Conservation (phyloP, 176 grass and related monocot genomes). For the Eremochloa ophiuroides region DNA sequence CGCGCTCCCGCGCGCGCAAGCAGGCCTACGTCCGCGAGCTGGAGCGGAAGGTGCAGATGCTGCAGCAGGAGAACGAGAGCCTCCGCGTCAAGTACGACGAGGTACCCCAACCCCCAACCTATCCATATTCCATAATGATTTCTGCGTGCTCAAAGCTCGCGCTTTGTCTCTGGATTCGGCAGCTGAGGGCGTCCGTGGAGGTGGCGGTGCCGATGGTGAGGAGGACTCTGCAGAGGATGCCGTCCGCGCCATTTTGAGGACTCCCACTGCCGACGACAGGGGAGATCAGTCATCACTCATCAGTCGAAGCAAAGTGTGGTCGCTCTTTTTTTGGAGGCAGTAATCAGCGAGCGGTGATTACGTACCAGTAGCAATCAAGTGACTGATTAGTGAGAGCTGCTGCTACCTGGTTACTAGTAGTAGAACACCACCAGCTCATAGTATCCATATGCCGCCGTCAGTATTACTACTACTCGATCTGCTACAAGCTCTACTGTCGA, state of each 20-base stretch:
- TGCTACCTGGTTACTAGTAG: not conserved
- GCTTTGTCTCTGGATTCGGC: not conserved
- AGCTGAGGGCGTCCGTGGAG: conserved; percentile 37
- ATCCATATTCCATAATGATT: too few relatives aligned
- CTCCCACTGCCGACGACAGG: not conserved
- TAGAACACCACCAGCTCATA: not conserved
- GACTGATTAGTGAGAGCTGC: conserved; percentile 2
- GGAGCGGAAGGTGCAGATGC: conserved; percentile 36
- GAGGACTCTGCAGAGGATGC: conserved; percentile 41
- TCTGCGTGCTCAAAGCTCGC: not conserved
- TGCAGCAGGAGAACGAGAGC: conserved; percentile 44
- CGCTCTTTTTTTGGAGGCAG: not conserved
- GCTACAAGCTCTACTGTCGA: too few relatives aligned
- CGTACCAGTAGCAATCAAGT: not conserved
- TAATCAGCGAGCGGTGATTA: not conserved
- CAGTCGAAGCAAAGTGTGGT: not conserved
- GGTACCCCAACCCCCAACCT: conserved; percentile 28
- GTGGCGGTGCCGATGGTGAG: conserved; percentile 28
- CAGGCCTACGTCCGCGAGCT: conserved; percentile 44
- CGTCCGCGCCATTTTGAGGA: conserved; percentile 43
- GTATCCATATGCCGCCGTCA: not conserved
- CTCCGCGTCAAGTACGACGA: conserved; percentile 43
- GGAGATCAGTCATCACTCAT: too few relatives aligned
- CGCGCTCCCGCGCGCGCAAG: conserved; percentile 66
- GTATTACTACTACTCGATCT: not conserved